Evolutionary conservation across 169 alveolate species (phyloP).

Genomic region (Plasmodium ovale): DNA sequence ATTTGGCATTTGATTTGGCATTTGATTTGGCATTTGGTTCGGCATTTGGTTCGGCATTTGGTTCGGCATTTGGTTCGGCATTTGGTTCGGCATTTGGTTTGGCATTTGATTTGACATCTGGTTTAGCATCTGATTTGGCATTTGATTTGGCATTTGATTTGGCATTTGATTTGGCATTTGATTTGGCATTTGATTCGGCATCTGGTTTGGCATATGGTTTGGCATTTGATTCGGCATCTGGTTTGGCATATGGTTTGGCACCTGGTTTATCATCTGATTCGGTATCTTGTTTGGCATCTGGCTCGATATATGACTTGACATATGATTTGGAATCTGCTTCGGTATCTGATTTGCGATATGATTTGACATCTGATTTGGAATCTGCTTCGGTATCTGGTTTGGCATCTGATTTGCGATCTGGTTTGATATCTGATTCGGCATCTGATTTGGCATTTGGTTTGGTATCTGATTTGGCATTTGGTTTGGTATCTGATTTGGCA

Average conservation of each 20-base stretch:
- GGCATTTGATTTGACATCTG: neutral
- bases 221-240: neutral
- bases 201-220: neutral
- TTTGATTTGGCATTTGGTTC: constrained; percentile 8
- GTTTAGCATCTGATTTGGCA: neutral
- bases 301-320: too few relatives aligned
- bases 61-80: neutral
- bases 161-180: neutral
- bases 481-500: too few relatives aligned
- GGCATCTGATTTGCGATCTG: too few relatives aligned
- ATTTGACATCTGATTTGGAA: too few relatives aligned
- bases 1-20: neutral
- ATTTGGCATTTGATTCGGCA: neutral
- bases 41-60: neutral
- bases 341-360: too few relatives aligned
- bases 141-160: neutral
- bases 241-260: neutral
- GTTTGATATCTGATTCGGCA: too few relatives aligned
- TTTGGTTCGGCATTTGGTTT: too few relatives aligned
- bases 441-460: too few relatives aligned
- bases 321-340: too few relatives aligned
- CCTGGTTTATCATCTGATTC: constrained; percentile 1
- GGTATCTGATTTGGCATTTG: too few relatives aligned
- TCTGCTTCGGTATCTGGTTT: too few relatives aligned
- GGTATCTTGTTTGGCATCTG: neutral